These are phyloP conservation scores for Umbelopsis isabellina DNA, from an alignment of 192 early-diverging fungal species.

Conservation along the genomic window DNA sequence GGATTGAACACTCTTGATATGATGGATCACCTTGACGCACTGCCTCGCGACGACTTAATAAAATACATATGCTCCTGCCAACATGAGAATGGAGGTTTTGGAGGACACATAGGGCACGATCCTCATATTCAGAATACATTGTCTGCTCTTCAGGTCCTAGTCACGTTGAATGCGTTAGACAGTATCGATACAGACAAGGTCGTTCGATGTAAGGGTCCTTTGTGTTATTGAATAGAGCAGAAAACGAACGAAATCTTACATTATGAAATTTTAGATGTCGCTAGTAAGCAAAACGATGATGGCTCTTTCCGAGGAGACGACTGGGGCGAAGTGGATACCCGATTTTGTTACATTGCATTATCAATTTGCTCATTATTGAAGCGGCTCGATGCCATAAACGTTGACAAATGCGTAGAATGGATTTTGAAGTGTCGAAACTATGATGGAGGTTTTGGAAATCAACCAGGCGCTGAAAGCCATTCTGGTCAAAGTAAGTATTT, in stretches of 20 bases:
- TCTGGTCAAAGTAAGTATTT: slow-evolving; percentile 68
- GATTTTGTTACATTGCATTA: slow-evolving; percentile 89
- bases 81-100: slow-evolving; percentile 88
- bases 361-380: slow-evolving; percentile 79
- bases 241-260: neutral
- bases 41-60: slow-evolving; percentile 76
- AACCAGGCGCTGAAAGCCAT: slow-evolving; percentile 91
- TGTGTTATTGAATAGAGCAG: neutral
- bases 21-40: slow-evolving; percentile 62
- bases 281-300: slow-evolving; percentile 57
- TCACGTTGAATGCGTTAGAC: slow-evolving; percentile 81
- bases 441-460: slow-evolving; percentile 94
- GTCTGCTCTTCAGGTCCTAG: slow-evolving; percentile 87
- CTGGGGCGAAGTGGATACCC: slow-evolving; percentile 94
- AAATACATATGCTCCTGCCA: slow-evolving; percentile 82
- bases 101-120: slow-evolving; percentile 85
- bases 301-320: slow-evolving; percentile 90
- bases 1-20: slow-evolving; percentile 83
- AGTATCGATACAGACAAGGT: slow-evolving; percentile 67
- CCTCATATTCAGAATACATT: slow-evolving; percentile 91
- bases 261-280: slow-evolving; percentile 60
- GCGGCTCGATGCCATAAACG: slow-evolving; percentile 65
- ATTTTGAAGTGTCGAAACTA: slow-evolving; percentile 86
- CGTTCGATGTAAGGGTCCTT: slow-evolving; percentile 62
- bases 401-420: slow-evolving; percentile 69